These are phyloP conservation scores for Aspergillus oerlinghausenensis DNA, from an alignment of 2,329 filamentous ascomycete species.

Conservation along the genomic window DNA sequence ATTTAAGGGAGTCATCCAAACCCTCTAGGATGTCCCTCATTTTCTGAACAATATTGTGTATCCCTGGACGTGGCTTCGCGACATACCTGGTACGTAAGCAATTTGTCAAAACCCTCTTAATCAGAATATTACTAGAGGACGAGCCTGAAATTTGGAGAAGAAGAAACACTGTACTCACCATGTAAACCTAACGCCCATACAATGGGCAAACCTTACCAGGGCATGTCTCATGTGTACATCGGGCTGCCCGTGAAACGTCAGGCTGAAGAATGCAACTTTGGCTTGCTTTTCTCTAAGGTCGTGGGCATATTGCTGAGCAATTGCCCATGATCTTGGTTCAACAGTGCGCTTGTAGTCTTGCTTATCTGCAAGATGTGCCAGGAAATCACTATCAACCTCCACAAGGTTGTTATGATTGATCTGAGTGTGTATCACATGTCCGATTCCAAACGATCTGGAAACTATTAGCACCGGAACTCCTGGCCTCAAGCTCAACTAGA, in stretches of 20 bases:
- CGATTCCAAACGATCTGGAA: constrained; percentile 63
- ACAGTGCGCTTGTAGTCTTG: constrained; percentile 58
- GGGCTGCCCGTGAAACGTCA: constrained; percentile 69
- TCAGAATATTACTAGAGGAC: too few relatives aligned
- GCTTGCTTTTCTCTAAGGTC: constrained; percentile 57
- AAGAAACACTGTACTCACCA: constrained; percentile 53
- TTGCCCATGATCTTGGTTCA: constrained; percentile 55
- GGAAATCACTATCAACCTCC: constrained; percentile 61
- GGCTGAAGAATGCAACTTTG: constrained; percentile 71
- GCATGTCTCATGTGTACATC: constrained; percentile 73
- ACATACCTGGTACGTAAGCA: constrained; percentile 48
- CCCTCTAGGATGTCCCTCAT: constrained; percentile 82
- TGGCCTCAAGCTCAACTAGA: not conserved
- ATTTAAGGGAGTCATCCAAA: constrained; percentile 59
- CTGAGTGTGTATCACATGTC: constrained; percentile 59
- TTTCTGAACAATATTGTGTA: constrained; percentile 76
- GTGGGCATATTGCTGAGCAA: constrained; percentile 57
- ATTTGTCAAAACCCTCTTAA: not conserved
- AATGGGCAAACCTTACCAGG: constrained; percentile 62
- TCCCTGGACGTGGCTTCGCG: constrained; percentile 68
- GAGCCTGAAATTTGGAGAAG: not conserved
- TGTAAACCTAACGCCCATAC: constrained; percentile 60
- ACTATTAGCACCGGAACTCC: not conserved
- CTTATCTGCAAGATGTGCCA: constrained; percentile 52
- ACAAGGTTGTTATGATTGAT: constrained; percentile 63